Conservation (phyloP, 2,329 filamentous ascomycete species). For the Emmonsiellopsis sp. region DNA sequence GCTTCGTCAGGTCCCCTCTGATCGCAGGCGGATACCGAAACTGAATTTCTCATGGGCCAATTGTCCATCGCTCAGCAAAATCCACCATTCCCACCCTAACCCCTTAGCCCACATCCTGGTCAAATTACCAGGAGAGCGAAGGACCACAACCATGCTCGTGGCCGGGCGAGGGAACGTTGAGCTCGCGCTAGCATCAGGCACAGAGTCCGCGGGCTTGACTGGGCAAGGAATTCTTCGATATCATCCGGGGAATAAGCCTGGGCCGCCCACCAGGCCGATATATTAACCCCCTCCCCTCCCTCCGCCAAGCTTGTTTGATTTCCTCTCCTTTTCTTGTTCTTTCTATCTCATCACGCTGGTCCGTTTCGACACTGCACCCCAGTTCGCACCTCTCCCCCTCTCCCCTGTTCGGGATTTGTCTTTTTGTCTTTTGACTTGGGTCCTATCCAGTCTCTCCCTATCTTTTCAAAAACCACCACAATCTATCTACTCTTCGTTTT, state of each 20-base stretch:
- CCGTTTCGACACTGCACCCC: conserved; percentile 11
- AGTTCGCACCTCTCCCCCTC: conserved; percentile 12
- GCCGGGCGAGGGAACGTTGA: neutral
- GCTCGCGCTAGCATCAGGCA: neutral
- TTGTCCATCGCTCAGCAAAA: neutral
- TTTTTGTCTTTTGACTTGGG: conserved; percentile 26
- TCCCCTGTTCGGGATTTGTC: conserved; percentile 15
- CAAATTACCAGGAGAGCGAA: neutral
- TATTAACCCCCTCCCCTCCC: conserved; percentile 1
- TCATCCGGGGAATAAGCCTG: neutral
- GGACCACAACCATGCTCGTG: neutral
- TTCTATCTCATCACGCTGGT: conserved; percentile 17
- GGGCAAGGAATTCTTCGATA: neutral
- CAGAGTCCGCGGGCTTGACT: neutral
- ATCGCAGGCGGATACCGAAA: neutral
- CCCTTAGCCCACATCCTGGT: neutral
- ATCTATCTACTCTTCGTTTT: neutral
- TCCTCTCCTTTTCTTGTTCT: conserved; percentile 11
- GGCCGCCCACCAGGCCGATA: neutral
- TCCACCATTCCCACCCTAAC: no score
- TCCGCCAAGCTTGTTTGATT: conserved; percentile 5
- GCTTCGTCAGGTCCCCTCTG: neutral
- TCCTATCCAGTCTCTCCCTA: conserved; percentile 16
- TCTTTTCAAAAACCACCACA: conserved; percentile 8
- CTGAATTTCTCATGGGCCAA: neutral